phyloP scores from a whole-genome alignment of 768 basidiomycete genomes.

The Lentinula detonsa region DNA sequence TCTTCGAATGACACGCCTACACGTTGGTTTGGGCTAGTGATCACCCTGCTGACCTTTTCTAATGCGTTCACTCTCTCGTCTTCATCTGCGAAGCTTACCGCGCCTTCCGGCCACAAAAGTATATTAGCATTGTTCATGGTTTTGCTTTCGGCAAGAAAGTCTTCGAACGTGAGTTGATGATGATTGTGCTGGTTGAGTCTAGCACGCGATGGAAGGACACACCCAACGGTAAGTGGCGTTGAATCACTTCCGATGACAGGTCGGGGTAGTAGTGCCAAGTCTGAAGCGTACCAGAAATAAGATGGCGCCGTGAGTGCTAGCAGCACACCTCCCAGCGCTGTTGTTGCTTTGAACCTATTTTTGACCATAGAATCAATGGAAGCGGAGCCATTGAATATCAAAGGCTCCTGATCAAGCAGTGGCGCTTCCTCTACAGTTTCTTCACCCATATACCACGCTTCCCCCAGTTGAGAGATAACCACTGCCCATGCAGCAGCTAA shows the following conservation, averaged over 20 bases:
- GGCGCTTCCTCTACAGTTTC: slow-evolving; percentile 10
- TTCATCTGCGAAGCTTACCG: slow-evolving; percentile 54
- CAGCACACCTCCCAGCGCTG: slow-evolving; percentile 35
- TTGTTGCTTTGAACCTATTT: slow-evolving; percentile 15
- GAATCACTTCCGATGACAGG: slow-evolving; percentile 14
- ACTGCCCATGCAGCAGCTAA: slow-evolving; percentile 71
- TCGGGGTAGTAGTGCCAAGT: slow-evolving; percentile 22
- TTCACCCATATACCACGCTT: slow-evolving; percentile 51
- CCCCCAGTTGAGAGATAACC: slow-evolving; percentile 47
- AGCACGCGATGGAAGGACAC: slow-evolving; percentile 52
- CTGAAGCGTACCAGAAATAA: slow-evolving; percentile 27
- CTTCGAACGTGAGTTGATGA: slow-evolving; percentile 38
- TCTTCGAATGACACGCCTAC: slow-evolving; percentile 76
- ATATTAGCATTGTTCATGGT: slow-evolving; percentile 46
- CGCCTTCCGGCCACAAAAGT: slow-evolving; percentile 79
- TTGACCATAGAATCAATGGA: slow-evolving; percentile 7
- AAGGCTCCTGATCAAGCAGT: slow-evolving; percentile 2
- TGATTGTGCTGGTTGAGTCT: slow-evolving; percentile 28
- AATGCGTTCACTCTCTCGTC: slow-evolving; percentile 47
- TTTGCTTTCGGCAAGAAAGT: slow-evolving; percentile 56
- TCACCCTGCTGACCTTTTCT: slow-evolving; percentile 26
- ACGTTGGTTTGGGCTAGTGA: slow-evolving; percentile 29
- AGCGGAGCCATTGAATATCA: not conserved
- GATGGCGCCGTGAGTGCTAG: slow-evolving; percentile 52
- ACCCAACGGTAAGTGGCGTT: slow-evolving; percentile 62